Evolutionary conservation across 768 basidiomycete species (phyloP).

Genomic region (Vararia minispora): DNA sequence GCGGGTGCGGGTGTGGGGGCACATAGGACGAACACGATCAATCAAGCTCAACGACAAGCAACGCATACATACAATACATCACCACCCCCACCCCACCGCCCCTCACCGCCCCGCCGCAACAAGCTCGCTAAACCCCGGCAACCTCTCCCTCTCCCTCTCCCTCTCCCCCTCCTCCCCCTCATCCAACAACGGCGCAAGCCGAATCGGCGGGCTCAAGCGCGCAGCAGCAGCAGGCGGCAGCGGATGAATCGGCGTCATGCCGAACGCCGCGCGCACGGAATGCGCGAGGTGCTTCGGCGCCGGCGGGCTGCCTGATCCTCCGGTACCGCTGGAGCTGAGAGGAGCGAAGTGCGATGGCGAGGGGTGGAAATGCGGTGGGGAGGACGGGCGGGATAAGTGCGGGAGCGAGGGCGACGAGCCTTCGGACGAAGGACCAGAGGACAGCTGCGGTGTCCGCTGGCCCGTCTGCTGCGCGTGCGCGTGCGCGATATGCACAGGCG

Average conservation of each 20-base stretch:
- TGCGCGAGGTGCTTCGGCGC: slow-evolving; percentile 65
- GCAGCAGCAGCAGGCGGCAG: slow-evolving; percentile 23
- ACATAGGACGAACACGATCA: no score
- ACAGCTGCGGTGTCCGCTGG: slow-evolving; percentile 48
- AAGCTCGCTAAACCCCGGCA: slow-evolving; percentile 22
- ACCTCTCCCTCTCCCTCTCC: slow-evolving; percentile 15
- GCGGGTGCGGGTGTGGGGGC: no score
- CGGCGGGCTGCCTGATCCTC: no score
- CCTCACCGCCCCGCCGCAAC: slow-evolving; percentile 19
- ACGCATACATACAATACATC: no score
- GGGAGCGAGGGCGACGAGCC: slow-evolving; percentile 51
- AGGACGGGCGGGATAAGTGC: slow-evolving; percentile 48
- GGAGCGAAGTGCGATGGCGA: slow-evolving; percentile 12
- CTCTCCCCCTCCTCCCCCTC: slow-evolving; percentile 6
- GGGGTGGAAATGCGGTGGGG: slow-evolving; percentile 32
- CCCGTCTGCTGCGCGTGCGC: slow-evolving; percentile 15
- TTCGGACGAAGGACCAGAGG: slow-evolving; percentile 53
- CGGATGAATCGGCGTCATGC: slow-evolving; percentile 75
- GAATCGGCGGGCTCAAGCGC: slow-evolving; percentile 53
- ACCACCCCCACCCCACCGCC: no score
- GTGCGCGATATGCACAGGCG: slow-evolving; percentile 15
- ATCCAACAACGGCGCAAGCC: slow-evolving; percentile 49
- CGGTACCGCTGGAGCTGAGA: no score
- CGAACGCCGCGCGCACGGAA: slow-evolving; percentile 79
- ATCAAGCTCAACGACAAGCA: no score